phyloP scores from a whole-genome alignment of 1,284 basidiomycete genomes.

The Agroathelia rolfsii region DNA sequence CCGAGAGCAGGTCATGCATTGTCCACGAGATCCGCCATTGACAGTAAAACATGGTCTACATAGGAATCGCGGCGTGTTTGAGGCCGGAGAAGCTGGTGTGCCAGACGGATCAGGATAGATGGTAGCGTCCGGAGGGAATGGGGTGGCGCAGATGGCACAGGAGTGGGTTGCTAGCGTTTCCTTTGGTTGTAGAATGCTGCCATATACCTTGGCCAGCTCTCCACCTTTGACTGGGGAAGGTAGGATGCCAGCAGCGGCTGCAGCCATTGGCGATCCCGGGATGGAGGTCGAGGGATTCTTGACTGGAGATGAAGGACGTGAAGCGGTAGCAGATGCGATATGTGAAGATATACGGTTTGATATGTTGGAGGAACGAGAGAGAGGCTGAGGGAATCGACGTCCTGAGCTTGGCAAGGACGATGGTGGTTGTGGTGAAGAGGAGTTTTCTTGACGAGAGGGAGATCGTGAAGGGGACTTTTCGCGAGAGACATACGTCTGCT shows the following conservation, averaged over 20 bases:
- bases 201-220: slow-evolving; percentile 69
- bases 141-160: slow-evolving; percentile 52
- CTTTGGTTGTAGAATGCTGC: slow-evolving; percentile 70
- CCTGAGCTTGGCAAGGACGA: slow-evolving; percentile 8
- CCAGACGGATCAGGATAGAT: slow-evolving; percentile 68
- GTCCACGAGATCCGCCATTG: slow-evolving; percentile 67
- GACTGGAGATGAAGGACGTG: slow-evolving; percentile 43
- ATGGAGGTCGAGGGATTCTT: slow-evolving; percentile 34
- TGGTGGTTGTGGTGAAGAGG: slow-evolving; percentile 10
- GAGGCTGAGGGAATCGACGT: slow-evolving; percentile 20
- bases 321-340: slow-evolving; percentile 40
- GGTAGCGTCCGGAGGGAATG: slow-evolving; percentile 70
- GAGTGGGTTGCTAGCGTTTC: slow-evolving; percentile 56
- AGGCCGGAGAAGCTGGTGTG: no score
- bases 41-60: slow-evolving; percentile 60
- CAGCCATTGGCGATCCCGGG: slow-evolving; percentile 29
- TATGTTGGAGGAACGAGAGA: slow-evolving; percentile 19
- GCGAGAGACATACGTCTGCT: slow-evolving; percentile 58
- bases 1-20: slow-evolving; percentile 52
- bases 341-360: slow-evolving; percentile 43
- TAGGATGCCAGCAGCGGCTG: slow-evolving; percentile 43
- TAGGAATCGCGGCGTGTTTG: slow-evolving; percentile 43
- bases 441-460: slow-evolving; percentile 13
- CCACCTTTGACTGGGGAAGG: slow-evolving; percentile 45
- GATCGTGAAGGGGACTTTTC: slow-evolving; percentile 30